A percentile compares a stretch with the other conserved stretches of the same genome.
phyloP scores from a whole-genome alignment of 2,329 filamentous ascomycete genomes.

The Monilinia fructicola region DNA sequence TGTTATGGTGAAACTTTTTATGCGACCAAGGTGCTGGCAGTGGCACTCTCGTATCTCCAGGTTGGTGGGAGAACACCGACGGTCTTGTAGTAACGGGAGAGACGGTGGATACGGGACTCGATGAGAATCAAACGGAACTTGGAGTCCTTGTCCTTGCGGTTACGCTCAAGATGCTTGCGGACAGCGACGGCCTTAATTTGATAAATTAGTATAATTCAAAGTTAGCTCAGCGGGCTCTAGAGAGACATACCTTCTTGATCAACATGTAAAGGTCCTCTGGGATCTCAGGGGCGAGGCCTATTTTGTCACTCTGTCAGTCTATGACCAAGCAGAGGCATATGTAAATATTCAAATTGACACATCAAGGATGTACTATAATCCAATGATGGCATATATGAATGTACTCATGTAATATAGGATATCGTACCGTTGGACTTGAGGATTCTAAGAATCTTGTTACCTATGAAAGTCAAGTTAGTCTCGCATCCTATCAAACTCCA shows the following conservation, averaged over 20 bases:
- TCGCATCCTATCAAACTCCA: not conserved
- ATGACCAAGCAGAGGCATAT: constrained; percentile 83
- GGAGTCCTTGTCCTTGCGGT: constrained; percentile 99
- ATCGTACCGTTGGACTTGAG: constrained; percentile 94
- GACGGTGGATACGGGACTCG: constrained; percentile 99
- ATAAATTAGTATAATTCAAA: constrained; percentile 30
- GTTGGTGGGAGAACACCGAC: constrained; percentile 81
- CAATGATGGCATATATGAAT: constrained; percentile 38
- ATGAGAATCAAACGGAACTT: constrained; percentile 99
- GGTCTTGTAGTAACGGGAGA: constrained; percentile 99
- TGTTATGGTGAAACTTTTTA: constrained; percentile 47
- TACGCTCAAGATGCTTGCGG: constrained; percentile 99
- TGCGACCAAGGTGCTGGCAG: constrained; percentile 89
- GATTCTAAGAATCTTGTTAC: constrained; percentile 99
- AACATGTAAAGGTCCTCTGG: constrained; percentile 99
- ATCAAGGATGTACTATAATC: constrained; percentile 36
- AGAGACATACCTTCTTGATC: constrained; percentile 89
- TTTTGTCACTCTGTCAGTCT: constrained; percentile 82
- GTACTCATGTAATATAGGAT: constrained; percentile 29
- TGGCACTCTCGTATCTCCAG: constrained; percentile 99
- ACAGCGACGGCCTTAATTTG: constrained; percentile 75
- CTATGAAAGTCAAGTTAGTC: constrained; percentile 48
- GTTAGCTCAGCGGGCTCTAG: not conserved
- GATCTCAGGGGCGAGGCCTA: constrained; percentile 96
- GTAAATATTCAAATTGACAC: constrained; percentile 29